Conservation (phyloP, 2,329 filamentous ascomycete species). For the Penicillium sp. region DNA sequence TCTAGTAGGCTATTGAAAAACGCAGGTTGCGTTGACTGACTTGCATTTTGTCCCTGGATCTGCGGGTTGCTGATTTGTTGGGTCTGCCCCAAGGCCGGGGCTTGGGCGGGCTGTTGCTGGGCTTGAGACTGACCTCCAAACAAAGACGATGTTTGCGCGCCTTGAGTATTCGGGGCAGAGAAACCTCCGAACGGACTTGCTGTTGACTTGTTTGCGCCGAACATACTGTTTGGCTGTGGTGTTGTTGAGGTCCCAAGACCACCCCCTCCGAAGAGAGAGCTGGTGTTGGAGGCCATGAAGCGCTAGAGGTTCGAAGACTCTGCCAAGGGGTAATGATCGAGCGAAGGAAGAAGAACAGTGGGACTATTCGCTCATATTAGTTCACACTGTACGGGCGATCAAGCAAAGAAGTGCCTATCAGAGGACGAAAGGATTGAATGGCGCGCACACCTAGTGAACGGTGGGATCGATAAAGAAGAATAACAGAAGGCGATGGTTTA, state of each 20-base stretch:
- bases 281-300: slow-evolving; percentile 20
- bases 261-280: slow-evolving; percentile 32
- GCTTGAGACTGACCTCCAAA: slow-evolving; percentile 24
- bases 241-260: slow-evolving; percentile 25
- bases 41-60: slow-evolving; percentile 24
- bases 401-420: neutral
- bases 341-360: too few relatives aligned
- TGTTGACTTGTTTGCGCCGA: slow-evolving; percentile 27
- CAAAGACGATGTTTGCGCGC: slow-evolving; percentile 23
- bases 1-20: slow-evolving; percentile 64
- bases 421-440: slow-evolving; percentile 1
- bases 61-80: slow-evolving; percentile 25
- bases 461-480: neutral
- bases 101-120: slow-evolving; percentile 21
- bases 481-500: neutral
- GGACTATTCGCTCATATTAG: neutral
- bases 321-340: neutral
- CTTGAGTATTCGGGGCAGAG: slow-evolving; percentile 21
- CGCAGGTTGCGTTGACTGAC: slow-evolving; percentile 49
- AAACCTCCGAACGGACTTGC: slow-evolving; percentile 26
- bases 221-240: slow-evolving; percentile 26
- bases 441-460: slow-evolving; percentile 2
- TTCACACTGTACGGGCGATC: neutral
- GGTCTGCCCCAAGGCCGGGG: slow-evolving; percentile 29
- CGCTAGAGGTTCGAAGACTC: neutral